Conservation (phyloP, 768 basidiomycete genomes). For the Calocybe cyanea region DNA sequence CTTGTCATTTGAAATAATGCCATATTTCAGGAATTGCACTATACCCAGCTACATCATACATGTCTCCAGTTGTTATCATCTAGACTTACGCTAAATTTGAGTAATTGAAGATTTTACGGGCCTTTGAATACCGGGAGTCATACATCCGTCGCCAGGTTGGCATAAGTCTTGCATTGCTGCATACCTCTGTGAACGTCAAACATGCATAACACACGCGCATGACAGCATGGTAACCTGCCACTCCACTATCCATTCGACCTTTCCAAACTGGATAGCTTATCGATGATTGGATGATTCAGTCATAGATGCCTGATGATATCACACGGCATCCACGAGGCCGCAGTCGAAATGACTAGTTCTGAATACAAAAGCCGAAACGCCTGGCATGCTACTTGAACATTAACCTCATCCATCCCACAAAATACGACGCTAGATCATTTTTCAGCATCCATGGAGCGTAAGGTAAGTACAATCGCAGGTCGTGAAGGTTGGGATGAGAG, state of each 20-base stretch:
- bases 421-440: no score
- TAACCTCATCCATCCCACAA: no score
- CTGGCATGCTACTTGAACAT: not conserved
- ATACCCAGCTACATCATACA: not conserved
- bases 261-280: slow-evolving; percentile 8
- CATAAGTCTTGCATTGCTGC: no score
- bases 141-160: no score
- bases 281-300: no score
- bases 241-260: no score
- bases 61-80: not conserved
- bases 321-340: slow-evolving; percentile 13
- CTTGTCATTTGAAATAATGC: not conserved
- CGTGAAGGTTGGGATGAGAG: not conserved
- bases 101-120: no score
- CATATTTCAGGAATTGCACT: not conserved
- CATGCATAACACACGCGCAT: no score
- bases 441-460: not conserved
- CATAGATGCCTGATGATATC: slow-evolving; percentile 5
- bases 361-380: slow-evolving; percentile 3
- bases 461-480: not conserved
- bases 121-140: no score
- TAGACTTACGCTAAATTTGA: not conserved
- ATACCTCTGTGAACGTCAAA: no score
- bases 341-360: slow-evolving; percentile 1
- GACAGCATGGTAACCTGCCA: no score